These are phyloP conservation scores for Calonectria leucothoes DNA, from an alignment of 2,329 filamentous ascomycete genomes.

Conservation along the genomic window DNA sequence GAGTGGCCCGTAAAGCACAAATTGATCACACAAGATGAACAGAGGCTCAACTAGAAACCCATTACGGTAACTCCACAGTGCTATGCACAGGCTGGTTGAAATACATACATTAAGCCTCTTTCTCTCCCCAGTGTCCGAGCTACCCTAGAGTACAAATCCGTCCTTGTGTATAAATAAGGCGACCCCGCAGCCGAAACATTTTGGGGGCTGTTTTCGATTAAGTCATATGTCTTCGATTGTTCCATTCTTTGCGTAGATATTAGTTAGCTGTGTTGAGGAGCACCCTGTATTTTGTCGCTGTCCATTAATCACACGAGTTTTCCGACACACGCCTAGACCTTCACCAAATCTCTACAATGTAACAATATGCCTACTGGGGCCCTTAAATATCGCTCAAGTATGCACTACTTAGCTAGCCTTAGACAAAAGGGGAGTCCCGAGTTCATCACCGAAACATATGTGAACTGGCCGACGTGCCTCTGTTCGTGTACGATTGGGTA, in stretches of 20 bases:
- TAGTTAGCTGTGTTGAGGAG: not conserved
- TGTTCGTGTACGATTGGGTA: not conserved
- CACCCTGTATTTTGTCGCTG: too few species aligned
- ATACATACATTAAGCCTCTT: not conserved
- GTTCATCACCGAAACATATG: not conserved
- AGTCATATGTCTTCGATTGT: not conserved
- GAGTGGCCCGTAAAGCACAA: too few species aligned
- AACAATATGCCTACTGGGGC: not conserved
- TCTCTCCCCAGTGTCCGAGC: accelerated
- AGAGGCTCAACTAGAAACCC: not conserved
- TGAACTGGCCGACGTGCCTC: not conserved
- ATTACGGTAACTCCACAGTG: not conserved
- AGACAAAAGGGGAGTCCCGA: not conserved
- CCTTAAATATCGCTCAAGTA: not conserved
- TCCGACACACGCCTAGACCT: not conserved
- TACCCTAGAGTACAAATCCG: not conserved
- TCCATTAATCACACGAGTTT: not conserved
- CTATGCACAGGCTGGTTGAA: not conserved
- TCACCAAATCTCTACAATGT: not conserved
- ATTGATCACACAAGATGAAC: too few species aligned
- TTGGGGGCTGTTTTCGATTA: not conserved
- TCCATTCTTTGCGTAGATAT: not conserved
- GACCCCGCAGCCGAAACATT: not conserved
- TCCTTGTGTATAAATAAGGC: not conserved
- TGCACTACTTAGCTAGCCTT: not conserved